Conservation (phyloP, 2,329 filamentous ascomycete species). For the Bipolaris victoriae region DNA sequence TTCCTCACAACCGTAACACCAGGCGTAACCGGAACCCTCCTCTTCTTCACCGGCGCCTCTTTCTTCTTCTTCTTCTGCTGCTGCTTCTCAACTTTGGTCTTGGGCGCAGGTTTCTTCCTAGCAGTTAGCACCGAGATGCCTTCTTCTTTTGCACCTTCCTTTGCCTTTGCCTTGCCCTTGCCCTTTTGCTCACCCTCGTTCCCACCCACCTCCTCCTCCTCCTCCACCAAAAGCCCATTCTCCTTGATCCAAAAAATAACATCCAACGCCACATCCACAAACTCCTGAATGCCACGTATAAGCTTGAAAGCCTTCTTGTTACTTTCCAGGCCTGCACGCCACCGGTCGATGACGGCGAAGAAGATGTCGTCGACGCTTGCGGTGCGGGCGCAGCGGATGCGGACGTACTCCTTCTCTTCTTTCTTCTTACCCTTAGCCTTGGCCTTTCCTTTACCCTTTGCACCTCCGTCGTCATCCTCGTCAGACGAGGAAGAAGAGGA, state of each 20-base stretch:
- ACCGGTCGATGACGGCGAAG: slow-evolving; percentile 41
- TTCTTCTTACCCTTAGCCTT: slow-evolving; percentile 12
- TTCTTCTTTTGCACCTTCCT: slow-evolving; percentile 17
- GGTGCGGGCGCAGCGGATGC: slow-evolving; percentile 12
- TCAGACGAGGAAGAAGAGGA: no score
- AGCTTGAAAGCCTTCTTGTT: slow-evolving; percentile 22
- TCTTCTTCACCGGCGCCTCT: slow-evolving; percentile 11
- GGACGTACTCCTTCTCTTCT: slow-evolving; percentile 10
- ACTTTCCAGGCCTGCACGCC: slow-evolving; percentile 32
- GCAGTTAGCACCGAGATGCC: slow-evolving; percentile 1
- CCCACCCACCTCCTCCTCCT: slow-evolving; percentile 9
- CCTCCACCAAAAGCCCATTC: slow-evolving; percentile 24
- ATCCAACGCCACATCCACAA: slow-evolving; percentile 42
- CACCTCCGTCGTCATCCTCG: background rate
- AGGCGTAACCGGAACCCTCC: background rate
- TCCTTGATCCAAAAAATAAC: slow-evolving; percentile 40
- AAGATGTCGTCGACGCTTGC: slow-evolving; percentile 42
- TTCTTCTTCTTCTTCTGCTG: slow-evolving; percentile 15
- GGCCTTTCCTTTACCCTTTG: slow-evolving; percentile 5
- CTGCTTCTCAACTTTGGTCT: slow-evolving; percentile 15
- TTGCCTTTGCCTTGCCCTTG: no score
- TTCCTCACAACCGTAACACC: slow-evolving; percentile 10
- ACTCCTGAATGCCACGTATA: slow-evolving; percentile 42
- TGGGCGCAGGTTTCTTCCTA: slow-evolving; percentile 24
- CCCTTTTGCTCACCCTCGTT: no score